Evolutionary conservation across 192 early-diverging fungal species (phyloP).

Genomic region (Pilobolus umbonatus): DNA sequence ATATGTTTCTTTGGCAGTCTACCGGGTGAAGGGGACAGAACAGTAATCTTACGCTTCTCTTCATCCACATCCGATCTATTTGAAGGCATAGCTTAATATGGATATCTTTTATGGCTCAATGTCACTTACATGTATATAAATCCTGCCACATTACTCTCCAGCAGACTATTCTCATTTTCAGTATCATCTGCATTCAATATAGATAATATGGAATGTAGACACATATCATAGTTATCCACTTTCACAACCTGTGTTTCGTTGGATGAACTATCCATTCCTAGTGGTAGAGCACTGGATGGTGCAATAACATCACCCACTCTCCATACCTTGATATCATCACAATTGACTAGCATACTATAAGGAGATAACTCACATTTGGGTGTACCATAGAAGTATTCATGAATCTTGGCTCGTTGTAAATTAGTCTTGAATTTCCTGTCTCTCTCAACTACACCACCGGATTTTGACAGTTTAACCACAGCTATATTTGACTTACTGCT

Average conservation of each 20-base stretch:
- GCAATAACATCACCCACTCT: conserved; percentile 78
- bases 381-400: conserved; percentile 95
- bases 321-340: conserved; percentile 71
- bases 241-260: conserved; percentile 76
- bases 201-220: conserved; percentile 83
- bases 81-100: too few relatives aligned
- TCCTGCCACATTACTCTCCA: conserved; percentile 64
- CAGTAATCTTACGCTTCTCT: conserved; percentile 71
- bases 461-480: conserved; percentile 85
- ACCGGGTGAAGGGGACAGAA: conserved; percentile 84
- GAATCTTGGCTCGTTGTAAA: conserved; percentile 66
- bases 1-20: conserved; percentile 80
- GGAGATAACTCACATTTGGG: conserved; percentile 69
- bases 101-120: too few relatives aligned
- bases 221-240: conserved; percentile 74
- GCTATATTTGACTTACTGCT: conserved; percentile 39
- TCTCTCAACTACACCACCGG: conserved; percentile 92
- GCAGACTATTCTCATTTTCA: conserved; percentile 45
- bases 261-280: conserved; percentile 76
- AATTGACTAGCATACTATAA: conserved; percentile 77
- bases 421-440: conserved; percentile 67
- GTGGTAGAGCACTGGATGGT: conserved; percentile 86
- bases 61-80: conserved; percentile 75
- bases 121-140: conserved; percentile 79
- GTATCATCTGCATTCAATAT: conserved; percentile 62